These are phyloP conservation scores for Cucurbita pepo DNA, from an alignment of 306 rosid genomes.

Conservation along the genomic window DNA sequence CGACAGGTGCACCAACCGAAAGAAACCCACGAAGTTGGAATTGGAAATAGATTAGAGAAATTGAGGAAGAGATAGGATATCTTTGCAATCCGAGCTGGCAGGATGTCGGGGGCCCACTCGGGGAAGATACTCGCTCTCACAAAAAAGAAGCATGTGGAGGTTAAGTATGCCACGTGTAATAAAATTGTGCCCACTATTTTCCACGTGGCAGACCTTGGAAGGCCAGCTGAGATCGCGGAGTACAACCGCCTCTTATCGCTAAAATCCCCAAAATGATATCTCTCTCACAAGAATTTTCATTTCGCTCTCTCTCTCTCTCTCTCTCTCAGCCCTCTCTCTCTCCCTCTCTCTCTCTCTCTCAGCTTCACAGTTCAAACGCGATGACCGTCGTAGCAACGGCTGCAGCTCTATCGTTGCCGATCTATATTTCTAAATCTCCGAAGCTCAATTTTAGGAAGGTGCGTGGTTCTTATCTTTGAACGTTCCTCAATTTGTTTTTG, in stretches of 20 bases:
- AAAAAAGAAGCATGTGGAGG: conserved; percentile 37
- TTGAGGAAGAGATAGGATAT: conserved; percentile 18
- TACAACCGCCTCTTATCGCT: conserved; percentile 56
- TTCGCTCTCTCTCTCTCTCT: background rate
- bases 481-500: background rate
- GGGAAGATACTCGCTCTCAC: background rate
- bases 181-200: background rate
- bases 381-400: conserved; percentile 74
- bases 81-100: conserved; percentile 50
- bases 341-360: conserved; percentile 2
- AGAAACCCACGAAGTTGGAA: background rate
- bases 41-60: background rate
- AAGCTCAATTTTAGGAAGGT: conserved; percentile 55
- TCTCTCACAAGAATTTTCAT: background rate
- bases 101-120: conserved; percentile 23
- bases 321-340: background rate
- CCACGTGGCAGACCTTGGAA: conserved; percentile 54
- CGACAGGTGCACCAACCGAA: background rate
- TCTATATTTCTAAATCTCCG: conserved; percentile 30
- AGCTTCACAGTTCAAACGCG: conserved; percentile 24
- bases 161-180: conserved; percentile 26
- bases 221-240: conserved; percentile 60
- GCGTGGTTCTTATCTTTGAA: background rate
- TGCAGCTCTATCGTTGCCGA: conserved; percentile 57
- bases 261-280: conserved; percentile 13